phyloP scores from a whole-genome alignment of 805 yeast genomes.

The Candida nitratophila region DNA sequence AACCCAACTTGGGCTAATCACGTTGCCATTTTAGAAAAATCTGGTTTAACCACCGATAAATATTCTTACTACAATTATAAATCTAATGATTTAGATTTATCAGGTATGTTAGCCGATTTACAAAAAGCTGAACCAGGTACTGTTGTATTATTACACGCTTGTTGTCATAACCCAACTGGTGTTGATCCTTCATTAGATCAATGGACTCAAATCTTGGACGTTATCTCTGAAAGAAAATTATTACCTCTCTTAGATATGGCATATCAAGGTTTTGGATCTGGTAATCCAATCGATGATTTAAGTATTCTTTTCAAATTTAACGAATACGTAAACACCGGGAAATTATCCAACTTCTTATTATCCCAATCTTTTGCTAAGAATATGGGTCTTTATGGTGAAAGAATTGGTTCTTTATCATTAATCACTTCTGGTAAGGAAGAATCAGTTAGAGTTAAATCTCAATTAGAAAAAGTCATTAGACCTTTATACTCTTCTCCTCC shows the following conservation, averaged over 20 bases:
- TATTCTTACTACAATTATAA: slow-evolving; percentile 67
- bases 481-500: slow-evolving; percentile 93
- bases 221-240: slow-evolving; percentile 48
- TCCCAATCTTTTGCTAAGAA: slow-evolving; percentile 95
- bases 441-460: slow-evolving; percentile 45
- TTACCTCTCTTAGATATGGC: slow-evolving; percentile 90
- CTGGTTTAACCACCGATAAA: slow-evolving; percentile 56
- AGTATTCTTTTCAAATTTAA: slow-evolving; percentile 36
- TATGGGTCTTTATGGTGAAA: slow-evolving; percentile 93
- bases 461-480: slow-evolving; percentile 75
- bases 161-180: slow-evolving; percentile 97
- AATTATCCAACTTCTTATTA: slow-evolving; percentile 46
- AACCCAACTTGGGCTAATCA: slow-evolving; percentile 96
- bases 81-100: slow-evolving; percentile 58
- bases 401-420: slow-evolving; percentile 77
- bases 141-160: slow-evolving; percentile 78
- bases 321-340: slow-evolving; percentile 37
- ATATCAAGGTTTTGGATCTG: slow-evolving; percentile 92
- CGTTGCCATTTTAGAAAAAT: slow-evolving; percentile 65
- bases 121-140: slow-evolving; percentile 48
- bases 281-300: slow-evolving; percentile 67
- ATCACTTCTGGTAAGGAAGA: slow-evolving; percentile 50
- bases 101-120: slow-evolving; percentile 55
- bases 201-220: slow-evolving; percentile 70
- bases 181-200: slow-evolving; percentile 79